phyloP scores from a whole-genome alignment of 2,329 filamentous ascomycete genomes.

The Acrocalymma vagum region DNA sequence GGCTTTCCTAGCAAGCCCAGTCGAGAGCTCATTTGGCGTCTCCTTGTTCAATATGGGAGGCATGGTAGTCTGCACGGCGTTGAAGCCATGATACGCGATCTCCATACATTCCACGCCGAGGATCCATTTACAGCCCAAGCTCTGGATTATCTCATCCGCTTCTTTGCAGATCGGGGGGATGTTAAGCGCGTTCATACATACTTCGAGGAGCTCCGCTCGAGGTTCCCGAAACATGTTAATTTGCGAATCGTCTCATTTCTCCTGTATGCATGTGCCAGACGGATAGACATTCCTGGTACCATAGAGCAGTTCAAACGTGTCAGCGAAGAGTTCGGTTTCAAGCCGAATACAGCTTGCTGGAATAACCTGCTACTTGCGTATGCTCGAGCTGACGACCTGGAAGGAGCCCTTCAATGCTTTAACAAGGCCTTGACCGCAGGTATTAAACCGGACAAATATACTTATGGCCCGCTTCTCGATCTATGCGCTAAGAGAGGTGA shows the following conservation, averaged over 20 bases:
- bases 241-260: constrained; percentile 46
- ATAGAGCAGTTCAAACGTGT: constrained; percentile 71
- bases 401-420: constrained; percentile 72
- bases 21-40: constrained; percentile 20
- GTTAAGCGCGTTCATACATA: constrained; percentile 41
- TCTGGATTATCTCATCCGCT: constrained; percentile 29
- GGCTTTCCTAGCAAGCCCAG: constrained; percentile 24
- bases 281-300: constrained; percentile 69
- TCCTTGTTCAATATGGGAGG: constrained; percentile 30
- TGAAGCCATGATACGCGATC: constrained; percentile 31
- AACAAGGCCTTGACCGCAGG: constrained; percentile 62
- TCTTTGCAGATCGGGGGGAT: constrained; percentile 46
- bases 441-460: constrained; percentile 66
- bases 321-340: constrained; percentile 60
- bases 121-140: constrained; percentile 24
- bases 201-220: constrained; percentile 34
- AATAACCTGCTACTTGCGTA: constrained; percentile 81
- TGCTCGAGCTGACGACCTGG: constrained; percentile 70
- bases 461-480: constrained; percentile 77
- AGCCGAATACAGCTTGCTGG: constrained; percentile 71
- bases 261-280: constrained; percentile 75
- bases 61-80: constrained; percentile 28
- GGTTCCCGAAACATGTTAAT: constrained; percentile 14
- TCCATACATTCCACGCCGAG: constrained; percentile 31
- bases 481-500: constrained; percentile 77